Conservation (phyloP, 345 rosid species). For the Gossypium turneri region DNA sequence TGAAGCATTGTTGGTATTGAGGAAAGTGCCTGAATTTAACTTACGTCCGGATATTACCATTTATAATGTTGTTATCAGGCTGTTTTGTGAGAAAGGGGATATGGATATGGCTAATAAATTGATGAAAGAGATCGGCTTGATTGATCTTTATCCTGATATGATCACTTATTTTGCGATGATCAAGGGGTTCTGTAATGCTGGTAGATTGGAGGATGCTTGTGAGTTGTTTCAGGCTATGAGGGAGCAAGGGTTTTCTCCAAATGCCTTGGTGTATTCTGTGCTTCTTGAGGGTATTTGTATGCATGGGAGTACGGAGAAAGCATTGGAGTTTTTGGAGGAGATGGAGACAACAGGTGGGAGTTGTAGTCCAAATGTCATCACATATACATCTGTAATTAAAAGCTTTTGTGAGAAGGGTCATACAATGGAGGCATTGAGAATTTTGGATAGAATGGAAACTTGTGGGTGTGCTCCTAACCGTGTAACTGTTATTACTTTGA, state of each 20-base stretch:
- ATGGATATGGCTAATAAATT: constrained; percentile 47
- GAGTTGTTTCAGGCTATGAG: constrained; percentile 49
- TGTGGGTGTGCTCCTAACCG: constrained; percentile 59
- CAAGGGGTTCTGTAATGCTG: constrained; percentile 60
- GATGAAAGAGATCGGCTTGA: constrained; percentile 67
- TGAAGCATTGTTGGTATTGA: constrained; percentile 66
- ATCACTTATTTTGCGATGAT: constrained; percentile 56
- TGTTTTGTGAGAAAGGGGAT: constrained; percentile 65
- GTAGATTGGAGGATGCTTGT: constrained; percentile 62
- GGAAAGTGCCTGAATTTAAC: constrained; percentile 60
- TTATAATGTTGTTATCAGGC: constrained; percentile 59
- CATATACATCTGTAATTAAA: constrained; percentile 66
- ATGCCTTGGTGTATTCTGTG: constrained; percentile 53
- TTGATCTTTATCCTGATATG: constrained; percentile 61
- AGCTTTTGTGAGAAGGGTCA: constrained; percentile 52
- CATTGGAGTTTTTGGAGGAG: constrained; percentile 51
- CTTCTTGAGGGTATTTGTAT: constrained; percentile 64
- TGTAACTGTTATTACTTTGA: constrained; percentile 60
- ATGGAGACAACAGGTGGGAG: constrained; percentile 67
- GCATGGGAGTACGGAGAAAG: constrained; percentile 50
- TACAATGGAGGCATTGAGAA: constrained; percentile 45
- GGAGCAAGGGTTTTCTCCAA: constrained; percentile 49
- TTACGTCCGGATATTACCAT: constrained; percentile 42
- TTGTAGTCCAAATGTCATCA: constrained; percentile 57
- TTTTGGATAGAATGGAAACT: constrained; percentile 70